phyloP scores from a whole-genome alignment of 768 basidiomycete species.

The Macrolepiota albuminosa region DNA sequence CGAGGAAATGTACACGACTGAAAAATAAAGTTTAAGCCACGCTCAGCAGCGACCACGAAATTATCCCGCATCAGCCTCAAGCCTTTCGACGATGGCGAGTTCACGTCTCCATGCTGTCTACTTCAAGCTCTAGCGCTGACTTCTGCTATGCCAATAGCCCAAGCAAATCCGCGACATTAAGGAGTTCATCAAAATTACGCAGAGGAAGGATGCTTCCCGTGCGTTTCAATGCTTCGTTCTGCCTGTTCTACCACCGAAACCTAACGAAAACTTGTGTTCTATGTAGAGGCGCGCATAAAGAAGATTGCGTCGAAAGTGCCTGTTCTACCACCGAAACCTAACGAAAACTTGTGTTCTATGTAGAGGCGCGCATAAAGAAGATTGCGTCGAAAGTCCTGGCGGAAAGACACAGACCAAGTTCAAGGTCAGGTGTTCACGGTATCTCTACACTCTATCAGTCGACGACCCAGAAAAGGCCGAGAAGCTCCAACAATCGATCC shows the following conservation, averaged over 20 bases:
- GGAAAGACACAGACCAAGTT: constrained; percentile 91
- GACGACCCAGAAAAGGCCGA: constrained; percentile 98
- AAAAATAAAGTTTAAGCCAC: constrained; percentile 35
- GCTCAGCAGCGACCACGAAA: constrained; percentile 14
- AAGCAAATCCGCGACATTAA: constrained; percentile 99
- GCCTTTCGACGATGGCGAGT: constrained; percentile 39
- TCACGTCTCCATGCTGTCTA: constrained; percentile 6
- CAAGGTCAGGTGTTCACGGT: constrained; percentile 96
- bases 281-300: constrained; percentile 94
- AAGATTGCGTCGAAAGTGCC: constrained; percentile 67
- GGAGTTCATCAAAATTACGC: constrained; percentile 94
- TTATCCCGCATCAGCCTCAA: constrained; percentile 25
- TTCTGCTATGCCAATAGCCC: constrained; percentile 47
- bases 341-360: not conserved
- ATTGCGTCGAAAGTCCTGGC: constrained; percentile 58
- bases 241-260: not conserved
- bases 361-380: constrained; percentile 99
- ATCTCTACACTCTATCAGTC: constrained; percentile 94
- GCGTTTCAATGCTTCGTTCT: constrained; percentile 31
- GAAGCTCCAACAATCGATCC: constrained; percentile 92
- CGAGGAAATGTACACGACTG: constrained; percentile 21
- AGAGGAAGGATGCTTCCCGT: constrained; percentile 97
- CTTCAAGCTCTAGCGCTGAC: constrained; percentile 6
- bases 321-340: constrained; percentile 1
- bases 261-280: not conserved